Evolutionary conservation across 2,329 filamentous ascomycete species (phyloP), one percentile per base, ranked within the genome.

Genomic region (Sodiomyces alkalinus): DNA sequence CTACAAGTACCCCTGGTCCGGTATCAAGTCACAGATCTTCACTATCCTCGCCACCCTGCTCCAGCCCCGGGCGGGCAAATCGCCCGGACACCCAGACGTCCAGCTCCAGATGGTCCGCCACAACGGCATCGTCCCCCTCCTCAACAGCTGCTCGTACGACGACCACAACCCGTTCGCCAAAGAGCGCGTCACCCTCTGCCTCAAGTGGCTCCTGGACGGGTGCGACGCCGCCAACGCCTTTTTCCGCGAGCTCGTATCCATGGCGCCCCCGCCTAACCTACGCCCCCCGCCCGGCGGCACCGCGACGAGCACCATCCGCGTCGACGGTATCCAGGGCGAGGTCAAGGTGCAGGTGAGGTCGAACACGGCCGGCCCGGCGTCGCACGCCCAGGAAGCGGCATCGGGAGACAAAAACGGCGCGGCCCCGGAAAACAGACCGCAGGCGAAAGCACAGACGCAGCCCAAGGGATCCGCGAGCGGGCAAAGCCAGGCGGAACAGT

Each of bases 81-180:
- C 58, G 34, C 71, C 72, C 1, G 72, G 72, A 11, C 76, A 77
- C 41, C 68, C 77, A 1, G 68, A 73, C 7, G 86, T 94, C 0
- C 87, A 96, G 52, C 73, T 79, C 41, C 87, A 94, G 48, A 81
- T 96, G 36, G 71, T 92, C 24, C 68, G 74, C 27, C 72, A 87
- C 42, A 80, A 83, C 38, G 87, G 87, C 22, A 80, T 96, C 23
- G 80, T 92, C 40, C 76, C 81, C 0, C 66, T 96, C 13, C 68
- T 94, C 11, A 85, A 85, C 44, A 93, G 85, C 52, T 94, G 85
- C 42, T 70, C 75, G 18, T 90, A 90, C 47, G 87, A 96, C 46
- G 83, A 87, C 41, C 74, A 92, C 53, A 94, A 94, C 45, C 83
- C 85, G 1, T 94, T 87, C 47, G 86, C 92, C 37, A 82, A 87